phyloP scores from a whole-genome alignment of 2,329 filamentous ascomycete genomes.

The Microdochium paspali region DNA sequence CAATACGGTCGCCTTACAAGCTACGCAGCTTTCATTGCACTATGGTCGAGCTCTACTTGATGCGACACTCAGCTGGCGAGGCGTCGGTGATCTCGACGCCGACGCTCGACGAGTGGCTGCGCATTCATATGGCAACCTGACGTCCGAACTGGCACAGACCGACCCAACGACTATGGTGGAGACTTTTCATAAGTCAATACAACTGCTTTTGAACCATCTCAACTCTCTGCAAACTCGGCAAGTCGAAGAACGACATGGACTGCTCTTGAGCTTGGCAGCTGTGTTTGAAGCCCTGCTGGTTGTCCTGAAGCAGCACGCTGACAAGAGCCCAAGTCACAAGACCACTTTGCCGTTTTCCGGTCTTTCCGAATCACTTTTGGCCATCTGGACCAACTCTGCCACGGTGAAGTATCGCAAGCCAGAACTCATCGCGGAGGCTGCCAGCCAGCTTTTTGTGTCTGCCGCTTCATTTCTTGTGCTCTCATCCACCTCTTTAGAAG shows the following conservation, averaged over 20 bases:
- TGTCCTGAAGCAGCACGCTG: background rate
- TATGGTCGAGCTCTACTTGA: constrained; percentile 62
- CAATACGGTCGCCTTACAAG: constrained; percentile 61
- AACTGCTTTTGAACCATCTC: constrained; percentile 34
- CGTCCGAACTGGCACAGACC: constrained; percentile 25
- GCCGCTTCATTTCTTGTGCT: constrained; percentile 36
- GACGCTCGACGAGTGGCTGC: constrained; percentile 65
- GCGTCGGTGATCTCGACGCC: constrained; percentile 71
- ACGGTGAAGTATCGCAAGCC: constrained; percentile 42
- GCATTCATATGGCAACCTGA: constrained; percentile 54
- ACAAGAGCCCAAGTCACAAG: background rate
- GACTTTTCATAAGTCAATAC: constrained; percentile 24
- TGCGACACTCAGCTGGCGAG: constrained; percentile 74
- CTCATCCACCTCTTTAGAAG: constrained; percentile 6
- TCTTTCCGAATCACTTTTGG: constrained; percentile 16
- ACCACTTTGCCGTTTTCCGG: constrained; percentile 8
- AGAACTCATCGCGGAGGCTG: constrained; percentile 55
- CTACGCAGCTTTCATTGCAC: constrained; percentile 57
- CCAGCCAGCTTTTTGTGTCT: constrained; percentile 47
- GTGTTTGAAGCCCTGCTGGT: constrained; percentile 35
- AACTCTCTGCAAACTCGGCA: constrained; percentile 42
- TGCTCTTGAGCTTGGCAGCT: constrained; percentile 52
- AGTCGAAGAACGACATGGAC: constrained; percentile 60
- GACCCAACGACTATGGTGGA: constrained; percentile 11
- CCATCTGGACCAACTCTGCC: constrained; percentile 22